Conservation (phyloP, 1,284 basidiomycete species). For the Leccinum subrobustum region DNA sequence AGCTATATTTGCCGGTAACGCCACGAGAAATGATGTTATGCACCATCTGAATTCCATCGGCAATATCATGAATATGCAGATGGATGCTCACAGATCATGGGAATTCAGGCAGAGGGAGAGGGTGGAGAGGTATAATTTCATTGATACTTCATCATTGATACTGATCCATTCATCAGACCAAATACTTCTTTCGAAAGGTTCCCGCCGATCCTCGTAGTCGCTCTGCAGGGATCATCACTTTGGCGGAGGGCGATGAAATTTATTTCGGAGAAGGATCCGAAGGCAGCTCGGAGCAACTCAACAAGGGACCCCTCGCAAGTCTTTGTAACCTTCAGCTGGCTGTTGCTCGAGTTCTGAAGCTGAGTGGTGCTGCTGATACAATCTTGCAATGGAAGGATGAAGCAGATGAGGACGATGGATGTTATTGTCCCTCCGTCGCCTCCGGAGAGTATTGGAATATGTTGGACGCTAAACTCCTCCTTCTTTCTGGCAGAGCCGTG, state of each 20-base stretch:
- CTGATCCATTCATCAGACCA: background rate
- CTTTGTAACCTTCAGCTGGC: constrained; percentile 9
- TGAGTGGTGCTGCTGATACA: constrained; percentile 4
- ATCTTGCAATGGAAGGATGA: constrained; percentile 7
- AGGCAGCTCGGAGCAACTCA: background rate
- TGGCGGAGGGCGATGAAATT: constrained; percentile 7
- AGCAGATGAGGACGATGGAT: background rate
- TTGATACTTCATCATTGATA: background rate
- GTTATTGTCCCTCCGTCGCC: no score
- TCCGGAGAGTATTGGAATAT: no score
- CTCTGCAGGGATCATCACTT: background rate
- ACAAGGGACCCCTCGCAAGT: background rate
- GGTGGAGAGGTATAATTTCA: constrained; percentile 1
- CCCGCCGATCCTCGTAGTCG: background rate
- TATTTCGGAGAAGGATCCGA: background rate
- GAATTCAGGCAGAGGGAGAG: constrained; percentile 1
- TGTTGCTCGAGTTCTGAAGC: constrained; percentile 4
- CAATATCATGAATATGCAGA: constrained; percentile 4
- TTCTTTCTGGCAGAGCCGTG: no score
- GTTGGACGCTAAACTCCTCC: no score
- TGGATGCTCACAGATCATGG: background rate
- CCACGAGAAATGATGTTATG: background rate
- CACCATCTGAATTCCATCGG: background rate
- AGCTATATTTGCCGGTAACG: constrained; percentile 1
- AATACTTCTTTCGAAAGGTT: background rate